These are phyloP conservation scores for Colletotrichum sp. DNA, from an alignment of 2,329 filamentous ascomycete genomes.

Conservation along the genomic window DNA sequence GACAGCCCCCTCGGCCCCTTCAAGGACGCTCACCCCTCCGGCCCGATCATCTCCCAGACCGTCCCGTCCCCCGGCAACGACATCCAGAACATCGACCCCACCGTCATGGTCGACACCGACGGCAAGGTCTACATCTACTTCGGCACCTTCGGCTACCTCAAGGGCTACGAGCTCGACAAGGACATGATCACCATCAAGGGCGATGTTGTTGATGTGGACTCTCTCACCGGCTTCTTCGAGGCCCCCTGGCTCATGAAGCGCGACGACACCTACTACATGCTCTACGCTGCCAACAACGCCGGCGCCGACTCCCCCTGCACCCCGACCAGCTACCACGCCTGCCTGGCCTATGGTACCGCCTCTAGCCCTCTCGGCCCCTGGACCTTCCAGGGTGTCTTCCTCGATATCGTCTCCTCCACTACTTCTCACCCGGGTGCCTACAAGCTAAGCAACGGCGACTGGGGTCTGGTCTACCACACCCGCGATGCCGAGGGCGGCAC, in stretches of 20 bases:
- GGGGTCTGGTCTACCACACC: constrained; percentile 40
- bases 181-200: constrained; percentile 41
- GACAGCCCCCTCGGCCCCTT: constrained; percentile 36
- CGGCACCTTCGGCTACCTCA: constrained; percentile 40
- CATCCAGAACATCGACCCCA: constrained; percentile 46
- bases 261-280: constrained; percentile 39
- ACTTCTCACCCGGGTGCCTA: constrained; percentile 41
- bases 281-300: constrained; percentile 44
- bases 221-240: constrained; percentile 40
- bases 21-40: constrained; percentile 35
- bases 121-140: constrained; percentile 41
- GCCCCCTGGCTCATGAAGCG: constrained; percentile 43
- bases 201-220: constrained; percentile 25
- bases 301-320: constrained; percentile 39
- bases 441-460: constrained; percentile 27
- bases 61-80: constrained; percentile 33
- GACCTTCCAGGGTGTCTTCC: constrained; percentile 37
- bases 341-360: constrained; percentile 40
- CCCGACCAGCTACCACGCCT: constrained; percentile 42
- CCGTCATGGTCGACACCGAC: constrained; percentile 40
- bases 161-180: constrained; percentile 35
- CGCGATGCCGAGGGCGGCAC: constrained; percentile 36
- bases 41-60: constrained; percentile 40
- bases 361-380: constrained; percentile 38
- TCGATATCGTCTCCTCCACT: constrained; percentile 40